Evolutionary conservation across 441 rosid genomes (phyloP), one percentile per base, ranked within the genome.

Genomic region (Gossypium schwendimanii): DNA sequence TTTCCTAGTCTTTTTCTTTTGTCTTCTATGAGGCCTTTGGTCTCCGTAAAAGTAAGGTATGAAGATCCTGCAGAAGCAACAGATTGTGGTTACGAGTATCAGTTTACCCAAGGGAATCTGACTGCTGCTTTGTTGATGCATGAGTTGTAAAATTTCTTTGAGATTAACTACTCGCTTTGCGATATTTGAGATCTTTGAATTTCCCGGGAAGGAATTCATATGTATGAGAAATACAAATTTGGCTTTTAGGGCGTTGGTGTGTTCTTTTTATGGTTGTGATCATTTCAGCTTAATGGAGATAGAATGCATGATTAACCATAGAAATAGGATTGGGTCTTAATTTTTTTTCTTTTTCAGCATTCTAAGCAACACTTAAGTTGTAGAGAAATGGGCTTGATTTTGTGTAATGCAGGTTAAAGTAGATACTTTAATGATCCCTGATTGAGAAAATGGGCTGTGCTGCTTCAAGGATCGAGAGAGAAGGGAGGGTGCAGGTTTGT

Each of bases 381-480:
- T 36, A 2, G 33, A 65, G 53, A 55, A 31, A 70, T 67, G 76
- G 15, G 62, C 18, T 23, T 76, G 49, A 50, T 66, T 39, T 28
- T 67, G 52, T 65, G 15, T 47, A 73, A 70, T 80, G 77, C 49
- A 36, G 55, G 70, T 63, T 75, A 39, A 69, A 53, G 39, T 17
- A 61, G 55, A 12, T 45, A 44, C 39, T 47, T 68, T 47, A n/a
- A 21, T 36, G 44, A 50, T 39, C 61, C 36, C 49, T 18, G n/a
- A 6, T 41, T 63, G 70, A 69, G n/a, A 54, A 79, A 73, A 91
- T 89, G 97, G 97, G 99, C 21, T 94, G 96, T 86, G 94, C 84
- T 31, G 89, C 88, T 53, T 92, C 99, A 21, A 91, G 86, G 78
- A 87, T 86, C 73, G 92, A 92, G 71, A 87, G 87, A 82, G 98